Evolutionary conservation across 306 rosid genomes (phyloP), one percentile per base, ranked within the genome.

Genomic region (Sicyos edulis): DNA sequence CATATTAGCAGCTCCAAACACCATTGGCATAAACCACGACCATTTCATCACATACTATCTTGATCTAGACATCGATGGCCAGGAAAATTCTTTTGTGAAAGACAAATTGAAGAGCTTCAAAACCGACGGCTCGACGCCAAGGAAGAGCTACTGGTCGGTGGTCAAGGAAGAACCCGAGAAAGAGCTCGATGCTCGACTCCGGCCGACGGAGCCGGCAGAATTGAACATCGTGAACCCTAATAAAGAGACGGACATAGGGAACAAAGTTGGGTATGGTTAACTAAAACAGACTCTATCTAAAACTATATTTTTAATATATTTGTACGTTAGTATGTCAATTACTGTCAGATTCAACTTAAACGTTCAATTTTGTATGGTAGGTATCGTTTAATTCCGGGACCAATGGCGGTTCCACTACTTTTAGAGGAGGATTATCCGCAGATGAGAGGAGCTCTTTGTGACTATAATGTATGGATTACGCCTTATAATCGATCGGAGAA

Each of bases 41-140:
- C 96, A 90, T 73, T 88, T 24, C 73, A 74, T 82, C 52, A 83
- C 79, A 0, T 88, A 77, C 62, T 78, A 86, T 72, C 89, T 90
- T 3, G 90, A 88, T 54, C 80, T 88, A 1, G 93, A 88, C 70
- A 65, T 88, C 21, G 91, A 84, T 40, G 89, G 88, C 5, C 79
- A 69, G 47, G 74, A 78, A 0, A 90, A 88, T 56, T 86, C 96
- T 7, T 86, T 84, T 52, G 80, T 79, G 21, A 85, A 82, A 79
- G 5, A 61, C 32, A 67, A 67, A 67, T 21, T 67, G 13, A 67
- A 47, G 72, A 44, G 55, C 32, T 44, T 67, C 6, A 67, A 14
- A 67, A 19, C 72, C 5, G 72, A 67, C 4, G 72, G 72, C 19
- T 67, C 72, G 0, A 67, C 72, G 12, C 56, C 72, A 1, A 67